phyloP scores from a whole-genome alignment of 768 basidiomycete genomes.

The Paxillus involutus region DNA sequence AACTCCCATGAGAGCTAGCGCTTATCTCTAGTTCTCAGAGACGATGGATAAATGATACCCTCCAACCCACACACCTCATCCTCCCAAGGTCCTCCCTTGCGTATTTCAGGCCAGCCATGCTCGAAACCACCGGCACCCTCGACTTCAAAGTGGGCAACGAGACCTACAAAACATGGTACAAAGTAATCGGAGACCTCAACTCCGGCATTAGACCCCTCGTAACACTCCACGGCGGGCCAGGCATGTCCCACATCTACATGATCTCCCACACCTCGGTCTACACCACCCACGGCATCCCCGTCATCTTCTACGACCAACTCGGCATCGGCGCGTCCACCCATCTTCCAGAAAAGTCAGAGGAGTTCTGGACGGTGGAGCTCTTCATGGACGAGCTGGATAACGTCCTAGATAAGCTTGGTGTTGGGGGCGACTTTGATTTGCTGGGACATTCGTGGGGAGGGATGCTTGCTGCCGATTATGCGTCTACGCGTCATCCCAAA shows the following conservation, averaged over 20 bases:
- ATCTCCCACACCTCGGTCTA: conserved; percentile 37
- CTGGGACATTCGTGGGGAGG: conserved; percentile 62
- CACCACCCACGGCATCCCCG: conserved; percentile 30
- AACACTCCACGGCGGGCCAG: conserved; percentile 49
- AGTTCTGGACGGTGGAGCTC: conserved; percentile 48
- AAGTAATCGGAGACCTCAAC: conserved; percentile 40
- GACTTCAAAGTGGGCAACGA: conserved; percentile 18
- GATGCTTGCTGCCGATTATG: conserved; percentile 46
- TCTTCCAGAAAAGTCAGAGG: conserved; percentile 32
- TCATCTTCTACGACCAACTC: conserved; percentile 54
- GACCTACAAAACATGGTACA: conserved; percentile 45
- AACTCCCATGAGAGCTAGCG: no score
- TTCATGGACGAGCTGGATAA: conserved; percentile 57
- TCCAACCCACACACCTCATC: no score
- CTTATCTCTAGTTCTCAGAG: no score
- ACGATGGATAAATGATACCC: no score
- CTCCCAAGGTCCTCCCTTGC: no score
- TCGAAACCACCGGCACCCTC: conserved; percentile 21
- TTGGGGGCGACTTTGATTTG: conserved; percentile 42
- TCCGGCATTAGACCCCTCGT: conserved; percentile 35
- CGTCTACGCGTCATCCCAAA: conserved; percentile 34
- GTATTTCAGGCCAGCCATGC: conserved; percentile 4
- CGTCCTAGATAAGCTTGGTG: conserved; percentile 40
- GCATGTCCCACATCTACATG: conserved; percentile 41
- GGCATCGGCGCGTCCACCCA: conserved; percentile 48